A percentile compares a stretch with the other conserved stretches of the same genome.
Evolutionary conservation across 2,329 filamentous ascomycete genomes (phyloP).

Genomic region (Aspergillus sp.): DNA sequence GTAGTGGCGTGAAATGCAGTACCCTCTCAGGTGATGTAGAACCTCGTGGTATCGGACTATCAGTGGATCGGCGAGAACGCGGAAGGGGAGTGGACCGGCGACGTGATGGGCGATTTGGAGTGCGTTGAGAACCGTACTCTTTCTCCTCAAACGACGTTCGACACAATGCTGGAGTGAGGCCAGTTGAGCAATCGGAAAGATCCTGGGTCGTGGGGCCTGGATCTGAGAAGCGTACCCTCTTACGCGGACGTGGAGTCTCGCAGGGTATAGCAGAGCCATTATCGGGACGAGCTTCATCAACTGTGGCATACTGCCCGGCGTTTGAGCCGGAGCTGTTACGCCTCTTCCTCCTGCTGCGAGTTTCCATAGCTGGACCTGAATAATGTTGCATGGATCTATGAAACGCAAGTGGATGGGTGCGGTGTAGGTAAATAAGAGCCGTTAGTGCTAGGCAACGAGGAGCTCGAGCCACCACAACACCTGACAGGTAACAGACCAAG

Average conservation of each 20-base stretch:
- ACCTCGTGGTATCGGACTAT: constrained; percentile 21
- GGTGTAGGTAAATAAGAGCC: background rate
- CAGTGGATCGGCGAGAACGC: constrained; percentile 20
- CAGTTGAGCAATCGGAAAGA: constrained; percentile 32
- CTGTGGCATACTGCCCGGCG: constrained; percentile 4
- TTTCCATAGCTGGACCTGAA: constrained; percentile 22
- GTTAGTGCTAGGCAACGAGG: constrained; percentile 1
- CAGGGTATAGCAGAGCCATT: constrained; percentile 1
- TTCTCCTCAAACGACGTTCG: constrained; percentile 38
- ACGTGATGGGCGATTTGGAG: constrained; percentile 28
- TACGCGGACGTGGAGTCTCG: constrained; percentile 35
- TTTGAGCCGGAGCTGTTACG: constrained; percentile 21
- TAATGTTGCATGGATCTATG: background rate
- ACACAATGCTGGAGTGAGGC: constrained; percentile 45
- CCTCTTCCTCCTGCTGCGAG: constrained; percentile 28
- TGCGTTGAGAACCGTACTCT: constrained; percentile 23
- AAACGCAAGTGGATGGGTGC: background rate
- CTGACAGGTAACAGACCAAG: constrained; percentile 5
- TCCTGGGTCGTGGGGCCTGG: constrained; percentile 32
- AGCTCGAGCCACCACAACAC: background rate
- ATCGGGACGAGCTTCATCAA: constrained; percentile 3
- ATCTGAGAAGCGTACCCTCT: constrained; percentile 49
- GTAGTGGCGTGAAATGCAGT: constrained; percentile 47
- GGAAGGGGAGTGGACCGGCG: constrained; percentile 37
- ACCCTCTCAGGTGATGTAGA: constrained; percentile 26